Base-by-base conservation (phyloP, 2,329 filamentous ascomycete genomes). In the Fusarium avenaceum region DNA sequence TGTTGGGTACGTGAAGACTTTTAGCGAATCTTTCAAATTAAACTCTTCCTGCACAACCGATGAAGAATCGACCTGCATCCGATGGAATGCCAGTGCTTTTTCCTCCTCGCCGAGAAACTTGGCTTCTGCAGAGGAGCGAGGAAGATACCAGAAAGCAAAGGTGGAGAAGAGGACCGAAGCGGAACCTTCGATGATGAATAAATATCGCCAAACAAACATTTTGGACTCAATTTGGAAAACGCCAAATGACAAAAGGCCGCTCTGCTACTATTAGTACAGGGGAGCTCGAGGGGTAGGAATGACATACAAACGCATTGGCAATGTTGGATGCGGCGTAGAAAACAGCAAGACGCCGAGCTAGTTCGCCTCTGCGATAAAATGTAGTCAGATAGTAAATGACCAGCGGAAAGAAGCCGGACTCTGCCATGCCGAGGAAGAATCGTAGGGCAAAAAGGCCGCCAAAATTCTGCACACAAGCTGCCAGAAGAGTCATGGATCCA, bases 101-200 rank as follows among this genome's bases (percentile, higher is more conserved):
- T 63, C 59, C n/a, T 63, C 59, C 7, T 63, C 49, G 0, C 59
- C 24, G 4, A 63, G 43, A n/a, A 63, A 63, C 6, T 56, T 56
- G 20, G 59, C 59, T 3, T 63, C 38, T 0, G 22, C 32, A 17
- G 59, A 57, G 3, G 47, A 62, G 1, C n/a, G 49, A 2, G 59
- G 59, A 6, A 63, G 57, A 2, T 63, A 63, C 59, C 59, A 63
- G 19, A 57, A 63, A 14, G 59, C 59, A 15, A 63, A 63, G 9
- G 38, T 8, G 0, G 59, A 63, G 8, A 63, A 63, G 10, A 63
- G 49, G 0, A 63, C 59, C 1, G 59, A 63, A 1, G 49, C 57
- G 8, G 59, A 40, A 2, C 59, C 59, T 6, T 63, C 59, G 1
- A 63, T 63, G 13, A 63, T 63, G 26, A 63, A 63, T 1, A 63